phyloP scores from a whole-genome alignment of 148 eudicot genomes.

The Rhododendron kiyosumense region DNA sequence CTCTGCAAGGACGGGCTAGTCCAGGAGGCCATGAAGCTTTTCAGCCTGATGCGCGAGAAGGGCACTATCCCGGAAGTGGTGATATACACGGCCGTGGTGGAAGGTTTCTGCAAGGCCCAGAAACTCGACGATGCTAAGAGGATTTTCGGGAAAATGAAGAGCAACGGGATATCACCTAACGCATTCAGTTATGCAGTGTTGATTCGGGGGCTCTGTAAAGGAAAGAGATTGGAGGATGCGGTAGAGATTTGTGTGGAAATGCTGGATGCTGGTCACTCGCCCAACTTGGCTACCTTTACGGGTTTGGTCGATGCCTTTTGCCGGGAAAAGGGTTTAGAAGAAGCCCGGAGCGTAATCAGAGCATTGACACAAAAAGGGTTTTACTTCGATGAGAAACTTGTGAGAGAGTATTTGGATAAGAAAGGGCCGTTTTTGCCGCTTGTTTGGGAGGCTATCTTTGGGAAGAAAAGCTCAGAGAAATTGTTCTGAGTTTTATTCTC shows the following conservation, averaged over 20 bases:
- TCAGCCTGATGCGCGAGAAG: slow-evolving; percentile 82
- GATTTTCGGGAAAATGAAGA: slow-evolving; percentile 83
- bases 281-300: slow-evolving; percentile 55
- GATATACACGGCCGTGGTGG: slow-evolving; percentile 86
- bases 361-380: slow-evolving; percentile 60
- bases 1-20: slow-evolving; percentile 86
- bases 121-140: slow-evolving; percentile 71
- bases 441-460: slow-evolving; percentile 90
- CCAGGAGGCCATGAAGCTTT: slow-evolving; percentile 90
- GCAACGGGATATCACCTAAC: slow-evolving; percentile 63
- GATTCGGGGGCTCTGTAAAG: slow-evolving; percentile 53
- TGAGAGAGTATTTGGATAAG: slow-evolving; percentile 64
- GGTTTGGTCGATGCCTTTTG: slow-evolving; percentile 69
- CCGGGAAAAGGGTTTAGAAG: slow-evolving; percentile 77
- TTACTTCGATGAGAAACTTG: slow-evolving; percentile 60
- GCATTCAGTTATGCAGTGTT: slow-evolving; percentile 67
- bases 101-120: slow-evolving; percentile 82
- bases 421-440: slow-evolving; percentile 54
- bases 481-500: slow-evolving; percentile 18
- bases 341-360: slow-evolving; percentile 38
- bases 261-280: slow-evolving; percentile 83
- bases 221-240: slow-evolving; percentile 69
- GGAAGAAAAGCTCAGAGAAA: slow-evolving; percentile 36
- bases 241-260: slow-evolving; percentile 53
- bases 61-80: slow-evolving; percentile 90